Evolutionary conservation across 495 filamentous ascomycete species (phyloP), one percentile per base, ranked within the genome.

Genomic region (Lichenothelia convexa): DNA sequence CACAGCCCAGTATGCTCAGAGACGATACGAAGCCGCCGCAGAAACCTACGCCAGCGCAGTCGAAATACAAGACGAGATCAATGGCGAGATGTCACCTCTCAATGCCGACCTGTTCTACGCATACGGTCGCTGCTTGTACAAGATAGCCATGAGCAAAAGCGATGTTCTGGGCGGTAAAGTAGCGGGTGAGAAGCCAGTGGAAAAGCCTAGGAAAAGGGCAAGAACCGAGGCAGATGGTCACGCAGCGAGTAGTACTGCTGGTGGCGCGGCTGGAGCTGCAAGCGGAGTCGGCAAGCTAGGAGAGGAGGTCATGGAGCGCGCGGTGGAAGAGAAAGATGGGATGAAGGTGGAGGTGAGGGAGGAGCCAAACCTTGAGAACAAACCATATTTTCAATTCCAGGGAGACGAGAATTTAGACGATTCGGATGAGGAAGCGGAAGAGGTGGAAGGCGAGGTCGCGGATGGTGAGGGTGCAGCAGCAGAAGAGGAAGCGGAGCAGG

Each of bases 71-170:
- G 82, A 81, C 34, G 71, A 80, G 54, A 64, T 93, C 51, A 83
- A 94, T 58, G 89, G 87, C 50, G 91, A 95, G 57, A 71, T 91
- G 64, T 75, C 73, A 30, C 69, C 80, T 4, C 73, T 79, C 21
- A 95, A 99, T 45, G 87, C 86, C 12, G 85, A 93, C 48, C 63
- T 99, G 20, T 71, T 95, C 12, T 99, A 84, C 54, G 68, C 78
- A 36, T 99, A 99, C 58, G 89, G 91, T 13, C 80, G 86, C 48
- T 77, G 80, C 27, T 65, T 95, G 12, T 93, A 89, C 64, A 80
- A 87, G 49, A 79, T 93, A 39, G 89, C 85, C 15, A 77, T 94
- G 45, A 78, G 70, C 56, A 93, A 89, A 51, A 93, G 82, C 49
- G 87, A 94, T 54, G 87, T 97, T 19, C 65, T 97, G 21, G 89